A percentile compares a stretch with the other conserved stretches of the same genome.
These are phyloP conservation scores for Tephrocybe sp. DNA, from an alignment of 768 basidiomycete genomes.

Conservation along the genomic window DNA sequence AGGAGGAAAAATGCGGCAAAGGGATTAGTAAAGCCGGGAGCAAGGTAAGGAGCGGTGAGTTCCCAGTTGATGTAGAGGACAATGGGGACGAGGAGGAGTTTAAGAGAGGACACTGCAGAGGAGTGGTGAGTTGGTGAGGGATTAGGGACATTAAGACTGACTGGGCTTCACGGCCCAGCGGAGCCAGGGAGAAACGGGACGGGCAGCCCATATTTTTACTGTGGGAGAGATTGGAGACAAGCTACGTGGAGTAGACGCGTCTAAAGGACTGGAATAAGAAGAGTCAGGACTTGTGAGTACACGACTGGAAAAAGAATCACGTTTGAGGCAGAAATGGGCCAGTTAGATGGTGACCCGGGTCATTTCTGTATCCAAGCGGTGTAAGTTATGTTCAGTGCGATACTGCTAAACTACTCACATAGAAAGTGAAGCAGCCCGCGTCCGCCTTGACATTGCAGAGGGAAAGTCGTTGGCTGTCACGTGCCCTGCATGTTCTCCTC, in stretches of 20 bases:
- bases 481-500: constrained; percentile 59
- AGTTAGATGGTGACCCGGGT: constrained; percentile 57
- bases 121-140: neutral
- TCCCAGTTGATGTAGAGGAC: constrained; percentile 68
- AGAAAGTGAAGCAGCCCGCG: too few species aligned
- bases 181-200: constrained; percentile 36
- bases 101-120: constrained; percentile 56
- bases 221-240: constrained; percentile 27
- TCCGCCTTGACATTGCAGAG: too few species aligned
- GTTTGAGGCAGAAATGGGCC: constrained; percentile 65
- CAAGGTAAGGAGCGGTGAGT: constrained; percentile 40
- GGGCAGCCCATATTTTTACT: constrained; percentile 11
- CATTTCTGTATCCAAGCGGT: constrained; percentile 42
- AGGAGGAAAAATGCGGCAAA: constrained; percentile 71
- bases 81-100: constrained; percentile 59
- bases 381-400: neutral
- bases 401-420: neutral
- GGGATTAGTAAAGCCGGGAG: constrained; percentile 59
- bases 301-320: constrained; percentile 29
- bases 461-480: neutral
- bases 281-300: constrained; percentile 17
- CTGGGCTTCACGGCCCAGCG: constrained; percentile 79
- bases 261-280: constrained; percentile 1
- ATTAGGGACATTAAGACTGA: constrained; percentile 26
- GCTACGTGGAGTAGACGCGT: constrained; percentile 27